These are phyloP conservation scores for Hygrocybe coccinea DNA, from an alignment of 768 basidiomycete species.

Conservation along the genomic window DNA sequence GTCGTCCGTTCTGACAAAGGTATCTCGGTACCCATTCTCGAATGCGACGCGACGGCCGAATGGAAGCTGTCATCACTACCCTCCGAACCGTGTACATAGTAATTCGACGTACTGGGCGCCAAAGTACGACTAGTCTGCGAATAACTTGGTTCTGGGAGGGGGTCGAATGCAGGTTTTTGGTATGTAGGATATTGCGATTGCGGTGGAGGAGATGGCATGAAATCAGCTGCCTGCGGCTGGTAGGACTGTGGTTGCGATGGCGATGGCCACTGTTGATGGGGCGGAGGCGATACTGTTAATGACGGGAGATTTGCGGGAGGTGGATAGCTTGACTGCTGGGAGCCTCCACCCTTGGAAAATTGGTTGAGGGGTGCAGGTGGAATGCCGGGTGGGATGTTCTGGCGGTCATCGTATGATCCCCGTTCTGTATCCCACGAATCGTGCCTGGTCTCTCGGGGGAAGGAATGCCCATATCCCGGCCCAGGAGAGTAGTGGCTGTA, in stretches of 20 bases:
- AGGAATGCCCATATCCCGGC: not conserved
- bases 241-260: not conserved
- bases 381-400: not conserved
- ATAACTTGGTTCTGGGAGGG: not conserved
- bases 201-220: not conserved
- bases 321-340: not conserved
- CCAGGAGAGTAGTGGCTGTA: not conserved
- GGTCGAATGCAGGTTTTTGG: not conserved
- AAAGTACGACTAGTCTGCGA: not conserved
- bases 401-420: not conserved
- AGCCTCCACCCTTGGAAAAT: not conserved
- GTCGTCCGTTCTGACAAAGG: slow-evolving; percentile 53
- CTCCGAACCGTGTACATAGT: not conserved
- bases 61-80: not conserved
- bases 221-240: not conserved
- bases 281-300: too few species aligned
- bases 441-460: not conserved
- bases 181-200: not conserved
- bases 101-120: not conserved
- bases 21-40: not conserved
- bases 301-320: not conserved
- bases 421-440: not conserved
- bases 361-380: not conserved
- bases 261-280: not conserved
- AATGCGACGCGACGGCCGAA: not conserved